These are phyloP conservation scores for Myriosclerotinia scirpicola DNA, from an alignment of 2,329 filamentous ascomycete species.

Conservation along the genomic window DNA sequence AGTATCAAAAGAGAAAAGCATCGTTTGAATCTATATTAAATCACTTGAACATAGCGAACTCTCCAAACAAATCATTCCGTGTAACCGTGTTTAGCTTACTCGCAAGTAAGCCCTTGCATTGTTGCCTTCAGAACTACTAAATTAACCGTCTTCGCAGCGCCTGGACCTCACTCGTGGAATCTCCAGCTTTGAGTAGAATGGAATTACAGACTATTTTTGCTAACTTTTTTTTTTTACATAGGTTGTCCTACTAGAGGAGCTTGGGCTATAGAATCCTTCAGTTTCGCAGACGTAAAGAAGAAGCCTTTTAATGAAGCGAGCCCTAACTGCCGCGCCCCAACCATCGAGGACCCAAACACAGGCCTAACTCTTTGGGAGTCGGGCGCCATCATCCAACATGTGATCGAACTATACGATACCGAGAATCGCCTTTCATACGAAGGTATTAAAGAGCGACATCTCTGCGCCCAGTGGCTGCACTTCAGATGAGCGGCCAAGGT, in stretches of 20 bases:
- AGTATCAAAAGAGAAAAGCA: no score
- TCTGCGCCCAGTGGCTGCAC: conserved; percentile 43
- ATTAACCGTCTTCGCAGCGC: no score
- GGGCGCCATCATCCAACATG: conserved; percentile 48
- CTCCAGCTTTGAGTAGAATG: no score
- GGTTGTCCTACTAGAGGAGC: conserved; percentile 42
- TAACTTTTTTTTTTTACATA: background rate
- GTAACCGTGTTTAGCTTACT: no score
- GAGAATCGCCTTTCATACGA: conserved; percentile 42
- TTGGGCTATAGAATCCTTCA: conserved; percentile 42
- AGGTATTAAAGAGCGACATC: conserved; percentile 38
- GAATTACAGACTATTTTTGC: no score
- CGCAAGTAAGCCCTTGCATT: no score
- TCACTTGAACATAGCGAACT: no score
- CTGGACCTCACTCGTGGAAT: no score
- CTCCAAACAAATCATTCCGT: no score
- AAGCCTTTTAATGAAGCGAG: conserved; percentile 41
- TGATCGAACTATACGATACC: conserved; percentile 46
- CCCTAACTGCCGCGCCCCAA: conserved; percentile 39
- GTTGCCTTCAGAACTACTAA: no score
- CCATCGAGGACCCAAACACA: conserved; percentile 45
- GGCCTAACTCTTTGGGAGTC: conserved; percentile 48
- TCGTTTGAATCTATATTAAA: no score
- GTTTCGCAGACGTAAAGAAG: conserved; percentile 45
- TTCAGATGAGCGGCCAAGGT: conserved; percentile 45